Evolutionary conservation across 768 basidiomycete species (phyloP).

Genomic region (Podaxis mareebaensis): DNA sequence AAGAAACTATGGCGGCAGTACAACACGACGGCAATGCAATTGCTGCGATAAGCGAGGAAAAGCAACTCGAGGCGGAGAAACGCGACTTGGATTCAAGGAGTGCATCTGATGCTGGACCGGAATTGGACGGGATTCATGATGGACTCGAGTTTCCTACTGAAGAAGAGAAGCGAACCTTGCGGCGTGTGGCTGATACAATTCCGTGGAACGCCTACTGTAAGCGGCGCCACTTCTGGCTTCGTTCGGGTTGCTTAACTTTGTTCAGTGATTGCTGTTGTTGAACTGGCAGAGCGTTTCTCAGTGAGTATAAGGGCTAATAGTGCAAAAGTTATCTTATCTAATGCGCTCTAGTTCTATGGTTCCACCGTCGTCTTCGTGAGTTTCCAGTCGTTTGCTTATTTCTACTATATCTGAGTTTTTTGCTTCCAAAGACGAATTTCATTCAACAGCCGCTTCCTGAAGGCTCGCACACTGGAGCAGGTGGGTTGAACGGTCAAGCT

Average conservation of each 20-base stretch:
- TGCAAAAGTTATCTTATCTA: neutral
- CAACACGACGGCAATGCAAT: constrained; percentile 13
- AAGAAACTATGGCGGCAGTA: constrained; percentile 1
- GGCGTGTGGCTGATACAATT: constrained; percentile 58
- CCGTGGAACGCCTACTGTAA: constrained; percentile 60
- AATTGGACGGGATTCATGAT: constrained; percentile 40
- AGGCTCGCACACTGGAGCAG: constrained; percentile 67
- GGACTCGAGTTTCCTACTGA: constrained; percentile 65
- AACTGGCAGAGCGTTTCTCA: constrained; percentile 76
- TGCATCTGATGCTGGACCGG: constrained; percentile 16
- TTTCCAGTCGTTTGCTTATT: neutral
- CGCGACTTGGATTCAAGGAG: constrained; percentile 13
- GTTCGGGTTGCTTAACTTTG: neutral
- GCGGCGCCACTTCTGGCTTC: constrained; percentile 19
- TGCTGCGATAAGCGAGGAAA: constrained; percentile 19
- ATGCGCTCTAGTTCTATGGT: constrained; percentile 39
- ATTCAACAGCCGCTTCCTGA: constrained; percentile 70
- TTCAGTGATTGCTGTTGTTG: constrained; percentile 64
- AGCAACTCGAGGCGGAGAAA: constrained; percentile 21
- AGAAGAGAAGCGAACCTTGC: constrained; percentile 57
- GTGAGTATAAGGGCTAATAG: constrained; percentile 30
- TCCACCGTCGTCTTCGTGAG: constrained; percentile 52
- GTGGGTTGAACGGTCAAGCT: constrained; percentile 51
- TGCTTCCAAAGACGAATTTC: constrained; percentile 57
- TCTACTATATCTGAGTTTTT: neutral